Evolutionary conservation across 768 basidiomycete species (phyloP).

Genomic region (Podaxis mareebaensis): DNA sequence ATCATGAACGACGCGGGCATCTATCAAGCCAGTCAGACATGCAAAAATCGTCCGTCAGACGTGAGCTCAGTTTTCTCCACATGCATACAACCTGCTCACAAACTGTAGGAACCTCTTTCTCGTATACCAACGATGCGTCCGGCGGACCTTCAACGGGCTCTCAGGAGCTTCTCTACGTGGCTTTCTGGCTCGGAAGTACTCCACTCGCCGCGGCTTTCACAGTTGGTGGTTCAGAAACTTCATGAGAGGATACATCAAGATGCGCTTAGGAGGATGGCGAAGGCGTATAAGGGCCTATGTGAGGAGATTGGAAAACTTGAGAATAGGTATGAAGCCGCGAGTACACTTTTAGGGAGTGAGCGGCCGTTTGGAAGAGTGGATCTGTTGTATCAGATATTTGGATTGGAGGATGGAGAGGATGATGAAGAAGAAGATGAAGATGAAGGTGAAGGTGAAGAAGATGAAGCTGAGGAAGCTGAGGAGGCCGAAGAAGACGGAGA

Average conservation of each 20-base stretch:
- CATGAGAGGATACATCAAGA: conserved; percentile 73
- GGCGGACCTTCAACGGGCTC: conserved; percentile 56
- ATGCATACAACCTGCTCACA: not conserved
- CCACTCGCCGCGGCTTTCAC: conserved; percentile 76
- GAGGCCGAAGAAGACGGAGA: not conserved
- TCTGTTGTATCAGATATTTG: too few species aligned
- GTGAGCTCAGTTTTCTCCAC: conserved; percentile 32
- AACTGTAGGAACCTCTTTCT: conserved; percentile 65
- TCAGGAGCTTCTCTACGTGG: conserved; percentile 80
- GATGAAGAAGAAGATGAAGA: too few species aligned
- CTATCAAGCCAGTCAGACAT: conserved; percentile 43
- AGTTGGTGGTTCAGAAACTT: conserved; percentile 66
- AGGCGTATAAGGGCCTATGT: conserved; percentile 46
- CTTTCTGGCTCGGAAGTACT: conserved; percentile 78
- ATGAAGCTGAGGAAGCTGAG: not conserved
- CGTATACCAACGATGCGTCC: conserved; percentile 69
- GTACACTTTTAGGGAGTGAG: too few species aligned
- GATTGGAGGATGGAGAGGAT: too few species aligned
- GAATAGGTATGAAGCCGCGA: too few species aligned
- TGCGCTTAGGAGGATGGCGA: conserved; percentile 67
- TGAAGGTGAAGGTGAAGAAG: too few species aligned
- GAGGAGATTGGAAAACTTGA: too few species aligned
- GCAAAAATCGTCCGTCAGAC: conserved; percentile 36
- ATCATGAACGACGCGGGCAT: conserved; percentile 59
- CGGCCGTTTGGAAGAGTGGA: too few species aligned